Conservation (phyloP, 768 basidiomycete genomes). For the Cubamyces lactineus region DNA sequence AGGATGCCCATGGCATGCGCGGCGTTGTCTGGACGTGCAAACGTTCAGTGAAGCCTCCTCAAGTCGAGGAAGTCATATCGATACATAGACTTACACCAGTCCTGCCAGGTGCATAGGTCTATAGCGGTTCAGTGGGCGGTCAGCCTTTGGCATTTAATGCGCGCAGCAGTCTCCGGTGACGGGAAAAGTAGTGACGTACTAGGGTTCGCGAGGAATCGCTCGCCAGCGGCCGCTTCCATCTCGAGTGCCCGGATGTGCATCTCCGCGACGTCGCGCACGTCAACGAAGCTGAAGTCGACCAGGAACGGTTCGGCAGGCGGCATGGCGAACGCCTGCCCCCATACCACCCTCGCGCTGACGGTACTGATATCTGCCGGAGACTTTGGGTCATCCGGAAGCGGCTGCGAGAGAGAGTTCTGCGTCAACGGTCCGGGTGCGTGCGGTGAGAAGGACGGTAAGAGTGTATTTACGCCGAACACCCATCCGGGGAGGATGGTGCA, state of each 20-base stretch:
- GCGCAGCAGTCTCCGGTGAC: no score
- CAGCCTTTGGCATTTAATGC: no score
- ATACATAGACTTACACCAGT: no score
- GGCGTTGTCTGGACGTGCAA: no score
- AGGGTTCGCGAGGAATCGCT: constrained; percentile 42
- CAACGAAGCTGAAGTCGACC: constrained; percentile 28
- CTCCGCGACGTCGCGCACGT: constrained; percentile 40
- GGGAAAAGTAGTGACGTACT: constrained; percentile 22
- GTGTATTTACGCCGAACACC: constrained; percentile 13
- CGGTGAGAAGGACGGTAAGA: not conserved
- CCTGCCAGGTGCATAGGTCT: no score
- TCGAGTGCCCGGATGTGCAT: constrained; percentile 35
- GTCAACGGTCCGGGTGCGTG: not conserved
- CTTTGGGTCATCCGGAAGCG: not conserved
- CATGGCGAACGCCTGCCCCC: not conserved
- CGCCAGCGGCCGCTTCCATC: constrained; percentile 38
- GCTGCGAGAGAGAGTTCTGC: not conserved
- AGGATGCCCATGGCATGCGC: no score
- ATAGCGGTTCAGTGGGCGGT: no score
- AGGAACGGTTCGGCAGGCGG: not conserved
- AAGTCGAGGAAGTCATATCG: no score
- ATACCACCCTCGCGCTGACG: not conserved
- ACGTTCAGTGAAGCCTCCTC: no score
- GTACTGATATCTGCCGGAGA: not conserved
- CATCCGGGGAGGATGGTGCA: constrained; percentile 56